Evolutionary conservation across 148 eudicot genomes (phyloP).

Genomic region (Rheum nobile): DNA sequence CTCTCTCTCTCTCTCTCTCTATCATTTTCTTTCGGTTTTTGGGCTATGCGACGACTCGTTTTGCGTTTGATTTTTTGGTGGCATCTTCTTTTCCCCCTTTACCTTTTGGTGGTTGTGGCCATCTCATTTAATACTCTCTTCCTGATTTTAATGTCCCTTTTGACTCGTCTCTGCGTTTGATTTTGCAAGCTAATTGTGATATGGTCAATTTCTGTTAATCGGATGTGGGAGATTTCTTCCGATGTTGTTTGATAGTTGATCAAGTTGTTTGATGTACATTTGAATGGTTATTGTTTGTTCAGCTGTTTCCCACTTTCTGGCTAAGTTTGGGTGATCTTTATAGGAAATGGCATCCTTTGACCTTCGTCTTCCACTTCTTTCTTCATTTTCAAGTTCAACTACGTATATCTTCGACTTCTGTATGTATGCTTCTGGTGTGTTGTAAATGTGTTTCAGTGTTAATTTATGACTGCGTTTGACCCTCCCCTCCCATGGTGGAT

Average conservation of each 20-base stretch:
- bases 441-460: no score
- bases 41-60: conserved; percentile 7
- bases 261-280: background rate
- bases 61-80: background rate
- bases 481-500: background rate
- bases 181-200: background rate
- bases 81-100: background rate
- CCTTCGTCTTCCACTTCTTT: no score
- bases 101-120: background rate
- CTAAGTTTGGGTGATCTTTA: background rate
- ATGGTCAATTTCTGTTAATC: background rate
- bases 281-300: background rate
- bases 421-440: background rate
- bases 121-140: conserved; percentile 1
- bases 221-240: background rate
- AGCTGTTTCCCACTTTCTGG: background rate
- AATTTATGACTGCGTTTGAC: no score
- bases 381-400: background rate
- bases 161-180: background rate
- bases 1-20: background rate
- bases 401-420: background rate
- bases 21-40: background rate
- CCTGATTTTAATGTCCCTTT: background rate
- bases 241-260: background rate
- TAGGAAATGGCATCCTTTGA: background rate